Base-by-base conservation (phyloP, 768 basidiomycete genomes). In the Gloeophyllum trabeum region DNA sequence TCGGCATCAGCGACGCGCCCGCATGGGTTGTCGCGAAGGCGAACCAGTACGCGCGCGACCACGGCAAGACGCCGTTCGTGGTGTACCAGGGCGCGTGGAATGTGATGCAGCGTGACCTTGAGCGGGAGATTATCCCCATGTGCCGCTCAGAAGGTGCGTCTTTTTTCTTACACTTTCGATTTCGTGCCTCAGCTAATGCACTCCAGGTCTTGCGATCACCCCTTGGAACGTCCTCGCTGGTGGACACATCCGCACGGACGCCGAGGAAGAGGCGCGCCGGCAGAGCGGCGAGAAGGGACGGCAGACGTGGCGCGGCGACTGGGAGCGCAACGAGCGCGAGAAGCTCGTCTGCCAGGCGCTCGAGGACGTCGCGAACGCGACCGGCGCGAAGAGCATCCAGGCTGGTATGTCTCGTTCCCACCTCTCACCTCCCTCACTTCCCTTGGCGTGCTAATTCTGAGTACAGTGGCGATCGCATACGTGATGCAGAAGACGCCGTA, bases 311-410 rank as follows among this genome's bases (percentile, higher is more conserved):
- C 44, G 51, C 6, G 40, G 46, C 0, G 43, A 63, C 21, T 76
- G 75, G 75, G 56, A 67, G 50, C 66, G 74, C 4, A 71, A 43
- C 25, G 69, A 70, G 32, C 48, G 59, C 13, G 69, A 78, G 49
- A 59, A 48, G 37, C 59, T 59, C 23, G 55, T 74, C 12, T 63
- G 63, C 41, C 49, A 54, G 2, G 73, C 64, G 0, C 57, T 76
- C 19, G 72, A 72, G 49, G 64, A 70, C 43, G 66, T 79, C 7
- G 73, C 74, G 1, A 49, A 49, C 12, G 67, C 76, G 47, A 58
- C 75, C 4, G 74, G 73, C 0, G 64, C 65, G 3, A 61, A 69
- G 48, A 55, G 57, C 39, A 61, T 78, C 47, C 67, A 66, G 4
- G 58, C 75, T 21, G 67, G 71, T 71, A 45, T 42, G 61, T 44